A percentile compares a stretch with the other conserved stretches of the same genome.
phyloP scores from a whole-genome alignment of 306 rosid species.

The Pueraria montana region DNA sequence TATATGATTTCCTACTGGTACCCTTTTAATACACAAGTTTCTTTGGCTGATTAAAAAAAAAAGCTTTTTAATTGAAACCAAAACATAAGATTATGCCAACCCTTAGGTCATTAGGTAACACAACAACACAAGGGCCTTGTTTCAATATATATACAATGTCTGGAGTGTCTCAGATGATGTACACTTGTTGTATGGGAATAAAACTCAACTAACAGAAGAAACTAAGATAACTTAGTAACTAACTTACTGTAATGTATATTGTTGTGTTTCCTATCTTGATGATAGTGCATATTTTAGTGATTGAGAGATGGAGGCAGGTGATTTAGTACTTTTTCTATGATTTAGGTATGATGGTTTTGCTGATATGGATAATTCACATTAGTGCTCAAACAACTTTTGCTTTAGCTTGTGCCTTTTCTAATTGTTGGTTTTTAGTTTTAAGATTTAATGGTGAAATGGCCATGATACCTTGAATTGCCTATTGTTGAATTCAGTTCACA shows the following conservation, averaged over 20 bases:
- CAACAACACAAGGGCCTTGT: no score
- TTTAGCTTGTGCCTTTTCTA: not conserved
- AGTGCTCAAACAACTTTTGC: slow-evolving; percentile 11
- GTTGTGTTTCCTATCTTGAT: not conserved
- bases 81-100: no score
- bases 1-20: no score
- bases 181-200: no score
- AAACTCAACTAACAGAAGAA: not conserved
- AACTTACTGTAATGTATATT: not conserved
- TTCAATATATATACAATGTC: no score
- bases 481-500: slow-evolving; percentile 42
- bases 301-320: not conserved
- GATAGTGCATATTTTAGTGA: not conserved
- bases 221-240: no score
- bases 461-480: not conserved
- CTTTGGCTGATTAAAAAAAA: no score
- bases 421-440: not conserved
- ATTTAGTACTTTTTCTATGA: not conserved
- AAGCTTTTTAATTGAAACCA: no score
- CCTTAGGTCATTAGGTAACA: no score
- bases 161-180: no score
- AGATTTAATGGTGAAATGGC: not conserved
- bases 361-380: slow-evolving; percentile 10
- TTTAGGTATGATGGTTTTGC: not conserved
- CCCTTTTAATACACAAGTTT: no score